Evolutionary conservation across 768 basidiomycete genomes (phyloP).

Genomic region (Trametes cinnabarina): DNA sequence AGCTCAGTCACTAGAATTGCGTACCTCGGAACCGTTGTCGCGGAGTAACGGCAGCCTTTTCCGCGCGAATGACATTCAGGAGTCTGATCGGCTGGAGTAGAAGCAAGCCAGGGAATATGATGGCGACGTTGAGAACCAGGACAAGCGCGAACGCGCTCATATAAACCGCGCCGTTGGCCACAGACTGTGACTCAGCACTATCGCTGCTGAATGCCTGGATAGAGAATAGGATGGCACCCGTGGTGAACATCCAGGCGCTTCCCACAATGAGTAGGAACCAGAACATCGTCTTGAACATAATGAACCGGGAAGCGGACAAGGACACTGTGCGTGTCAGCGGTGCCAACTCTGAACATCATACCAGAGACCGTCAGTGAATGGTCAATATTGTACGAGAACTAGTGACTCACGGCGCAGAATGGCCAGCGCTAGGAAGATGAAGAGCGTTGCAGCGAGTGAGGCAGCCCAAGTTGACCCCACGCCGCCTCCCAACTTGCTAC

Average conservation of each 20-base stretch:
- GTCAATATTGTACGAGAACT: not conserved
- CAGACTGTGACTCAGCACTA: constrained; percentile 35
- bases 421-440: constrained; percentile 52
- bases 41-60: constrained; percentile 66
- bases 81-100: constrained; percentile 70
- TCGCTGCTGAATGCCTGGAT: constrained; percentile 53
- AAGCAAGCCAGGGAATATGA: constrained; percentile 68
- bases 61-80: constrained; percentile 53
- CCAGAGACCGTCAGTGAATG: not conserved
- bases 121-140: constrained; percentile 60
- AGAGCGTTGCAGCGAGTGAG: constrained; percentile 56
- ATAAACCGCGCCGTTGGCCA: constrained; percentile 72
- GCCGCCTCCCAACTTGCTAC: constrained; percentile 54
- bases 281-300: constrained; percentile 64
- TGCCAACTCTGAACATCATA: constrained; percentile 42
- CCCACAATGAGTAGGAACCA: constrained; percentile 52
- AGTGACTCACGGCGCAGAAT: constrained; percentile 55
- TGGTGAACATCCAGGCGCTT: constrained; percentile 59
- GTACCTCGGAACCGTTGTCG: constrained; percentile 75
- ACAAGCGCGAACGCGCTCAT: constrained; percentile 60
- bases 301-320: constrained; percentile 57
- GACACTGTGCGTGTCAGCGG: constrained; percentile 58
- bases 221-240: constrained; percentile 71
- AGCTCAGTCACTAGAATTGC: constrained; percentile 22
- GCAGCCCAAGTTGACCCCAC: constrained; percentile 69